These are phyloP conservation scores for Termitomyces sp. DNA, from an alignment of 768 basidiomycete species.

Conservation along the genomic window DNA sequence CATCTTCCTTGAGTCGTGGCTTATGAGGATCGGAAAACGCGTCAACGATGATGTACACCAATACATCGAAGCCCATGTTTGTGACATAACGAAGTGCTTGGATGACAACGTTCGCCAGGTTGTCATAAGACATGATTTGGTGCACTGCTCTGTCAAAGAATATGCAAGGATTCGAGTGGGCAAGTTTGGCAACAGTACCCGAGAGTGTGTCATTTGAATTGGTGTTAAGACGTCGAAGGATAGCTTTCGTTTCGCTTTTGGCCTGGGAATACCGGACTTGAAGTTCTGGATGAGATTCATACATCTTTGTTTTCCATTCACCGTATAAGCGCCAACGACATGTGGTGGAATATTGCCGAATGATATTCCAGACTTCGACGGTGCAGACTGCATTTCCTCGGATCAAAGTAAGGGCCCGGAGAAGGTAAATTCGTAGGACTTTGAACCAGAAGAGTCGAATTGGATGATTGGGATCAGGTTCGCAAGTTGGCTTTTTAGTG, in stretches of 20 bases:
- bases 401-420: slow-evolving; percentile 85
- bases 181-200: slow-evolving; percentile 86
- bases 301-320: slow-evolving; percentile 81
- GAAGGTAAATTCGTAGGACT: slow-evolving; percentile 72
- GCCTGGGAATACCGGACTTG: slow-evolving; percentile 79
- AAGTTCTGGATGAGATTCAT: slow-evolving; percentile 76
- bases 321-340: slow-evolving; percentile 91
- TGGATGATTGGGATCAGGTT: slow-evolving; percentile 55
- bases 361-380: slow-evolving; percentile 89
- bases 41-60: slow-evolving; percentile 85
- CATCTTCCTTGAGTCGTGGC: slow-evolving; percentile 85
- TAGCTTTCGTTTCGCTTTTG: slow-evolving; percentile 84
- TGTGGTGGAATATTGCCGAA: slow-evolving; percentile 74
- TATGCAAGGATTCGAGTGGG: slow-evolving; percentile 91
- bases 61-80: slow-evolving; percentile 91
- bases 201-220: slow-evolving; percentile 84
- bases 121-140: slow-evolving; percentile 96
- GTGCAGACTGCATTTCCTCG: slow-evolving; percentile 85
- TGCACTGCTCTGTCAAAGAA: slow-evolving; percentile 87
- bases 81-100: slow-evolving; percentile 87
- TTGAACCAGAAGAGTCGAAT: slow-evolving; percentile 82
- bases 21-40: slow-evolving; percentile 82
- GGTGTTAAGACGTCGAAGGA: slow-evolving; percentile 82
- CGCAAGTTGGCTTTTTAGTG: slow-evolving; percentile 56
- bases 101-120: slow-evolving; percentile 85